Percentiles rank a stretch among this genome's conserved stretches.
These are phyloP conservation scores for Guadua angustifolia DNA, from an alignment of 176 grass and related monocot genomes.

Conservation along the genomic window DNA sequence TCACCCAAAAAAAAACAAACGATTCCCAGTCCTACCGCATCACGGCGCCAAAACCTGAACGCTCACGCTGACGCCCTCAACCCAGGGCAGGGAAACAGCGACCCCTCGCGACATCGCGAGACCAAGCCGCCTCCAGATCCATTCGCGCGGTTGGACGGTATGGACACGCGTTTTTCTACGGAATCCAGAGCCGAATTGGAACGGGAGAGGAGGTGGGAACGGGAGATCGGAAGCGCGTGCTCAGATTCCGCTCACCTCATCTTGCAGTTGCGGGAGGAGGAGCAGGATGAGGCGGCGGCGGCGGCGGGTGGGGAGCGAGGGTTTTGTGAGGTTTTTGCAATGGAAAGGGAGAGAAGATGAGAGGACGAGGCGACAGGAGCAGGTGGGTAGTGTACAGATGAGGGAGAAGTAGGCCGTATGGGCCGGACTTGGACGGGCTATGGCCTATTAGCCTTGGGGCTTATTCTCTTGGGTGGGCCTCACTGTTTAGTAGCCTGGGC, in stretches of 20 bases:
- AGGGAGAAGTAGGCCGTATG: background rate
- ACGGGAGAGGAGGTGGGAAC: background rate
- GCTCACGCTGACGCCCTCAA: background rate
- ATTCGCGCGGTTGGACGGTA: background rate
- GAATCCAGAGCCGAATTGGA: background rate
- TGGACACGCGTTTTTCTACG: background rate
- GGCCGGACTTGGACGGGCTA: background rate
- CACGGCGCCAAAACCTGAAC: background rate
- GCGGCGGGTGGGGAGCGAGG: conserved; percentile 31
- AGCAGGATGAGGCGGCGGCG: background rate
- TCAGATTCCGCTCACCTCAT: conserved; percentile 47
- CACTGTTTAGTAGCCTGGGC: background rate
- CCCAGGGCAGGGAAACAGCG: background rate
- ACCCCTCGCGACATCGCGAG: background rate
- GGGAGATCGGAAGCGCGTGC: conserved; percentile 16
- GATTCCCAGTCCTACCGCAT: background rate
- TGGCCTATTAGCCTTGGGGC: background rate
- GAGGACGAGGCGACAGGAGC: background rate
- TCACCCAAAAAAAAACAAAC: background rate
- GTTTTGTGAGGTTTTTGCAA: conserved; percentile 54
- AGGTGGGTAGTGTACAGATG: background rate
- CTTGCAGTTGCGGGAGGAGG: background rate
- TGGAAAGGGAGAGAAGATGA: background rate
- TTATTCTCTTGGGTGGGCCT: background rate
- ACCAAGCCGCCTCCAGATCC: conserved; percentile 31